Percentiles rank a stretch among this genome's conserved stretches.
phyloP scores from a whole-genome alignment of 148 eudicot species.

The Camellia granthamiana region DNA sequence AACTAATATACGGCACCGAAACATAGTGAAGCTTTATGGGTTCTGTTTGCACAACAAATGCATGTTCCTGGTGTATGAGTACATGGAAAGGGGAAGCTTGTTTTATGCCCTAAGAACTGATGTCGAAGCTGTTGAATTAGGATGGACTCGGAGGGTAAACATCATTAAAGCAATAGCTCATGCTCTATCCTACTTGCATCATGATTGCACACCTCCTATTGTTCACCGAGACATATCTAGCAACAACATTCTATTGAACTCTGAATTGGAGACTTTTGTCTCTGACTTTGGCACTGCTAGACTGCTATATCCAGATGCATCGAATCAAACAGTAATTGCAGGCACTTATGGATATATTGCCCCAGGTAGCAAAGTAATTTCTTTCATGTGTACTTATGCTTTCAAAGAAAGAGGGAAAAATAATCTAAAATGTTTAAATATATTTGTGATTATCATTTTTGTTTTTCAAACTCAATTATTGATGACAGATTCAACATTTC shows the following conservation, averaged over 20 bases:
- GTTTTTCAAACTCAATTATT: too few species aligned
- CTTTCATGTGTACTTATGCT: too few species aligned
- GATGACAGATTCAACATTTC: too few species aligned
- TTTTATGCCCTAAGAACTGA: neutral
- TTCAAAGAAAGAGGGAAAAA: too few species aligned
- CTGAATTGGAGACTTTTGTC: neutral
- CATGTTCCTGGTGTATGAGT: neutral
- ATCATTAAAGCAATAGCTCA: neutral
- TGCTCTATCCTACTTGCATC: conserved; percentile 1
- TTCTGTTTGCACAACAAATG: neutral
- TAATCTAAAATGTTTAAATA: too few species aligned
- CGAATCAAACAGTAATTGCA: neutral
- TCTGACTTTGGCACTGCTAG: conserved; percentile 2
- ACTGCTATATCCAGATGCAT: neutral
- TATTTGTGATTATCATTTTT: too few species aligned
- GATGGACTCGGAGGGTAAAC: neutral
- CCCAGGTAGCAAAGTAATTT: neutral
- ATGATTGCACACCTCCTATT: neutral
- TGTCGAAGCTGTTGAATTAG: neutral
- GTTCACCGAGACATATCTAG: conserved; percentile 5
- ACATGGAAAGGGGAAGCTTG: neutral
- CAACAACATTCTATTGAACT: neutral
- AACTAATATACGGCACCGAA: conserved; percentile 12
- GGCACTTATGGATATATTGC: neutral
- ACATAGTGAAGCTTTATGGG: conserved; percentile 16